Evolutionary conservation across 2,329 filamentous ascomycete species (phyloP), one percentile per base, ranked within the genome.

Genomic region (Sporothrix euskadiensis): DNA sequence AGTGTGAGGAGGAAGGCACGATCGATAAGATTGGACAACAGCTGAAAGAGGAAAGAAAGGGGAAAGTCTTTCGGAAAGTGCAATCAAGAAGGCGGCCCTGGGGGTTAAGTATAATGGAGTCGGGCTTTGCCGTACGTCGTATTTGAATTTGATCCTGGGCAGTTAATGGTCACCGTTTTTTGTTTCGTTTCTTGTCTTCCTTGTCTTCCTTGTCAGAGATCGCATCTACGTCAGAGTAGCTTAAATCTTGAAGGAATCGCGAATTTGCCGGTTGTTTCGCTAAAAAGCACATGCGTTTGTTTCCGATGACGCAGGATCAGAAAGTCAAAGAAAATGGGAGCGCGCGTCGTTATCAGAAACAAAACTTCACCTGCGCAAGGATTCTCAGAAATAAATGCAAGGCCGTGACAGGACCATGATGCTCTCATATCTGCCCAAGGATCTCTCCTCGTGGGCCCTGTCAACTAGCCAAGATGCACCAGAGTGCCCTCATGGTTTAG

Each of bases 1-100:
- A 39, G 35, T 3, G 19, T 9, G n/a, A 30, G n/a, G n/a, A 41
- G 52, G 35, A 56, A 70, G 68, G 32, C 39, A 59, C 69, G 54
- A 71, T 71, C 52, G 69, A 59, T 61, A 54, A 59, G 54, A 71
- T n/a, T 59, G 30, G 35, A 30, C 22, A 12, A 30, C 26, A 39
- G 5, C 41, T 57, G 54, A 71, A 59, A 71, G 14, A 47, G 54
- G 52, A 71, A 59, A 47, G 69, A 59, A 32, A 32, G 26, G 26
- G 52, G 35, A 69, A 56, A 39, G 66, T 44, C 68, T 39, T 14
- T 70, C 10, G 52, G 7, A 44, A 32, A 9, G 39, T 14, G 63
- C 63, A 68, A 68, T 44, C 26, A 19, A 65, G 10, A 26, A 56
- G 35, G 39, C 56, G 56, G 35, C 26, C 16, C 30, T 35, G 14